Base-by-base conservation (phyloP, 1,284 basidiomycete genomes). In the Apiotrichum siamense region DNA sequence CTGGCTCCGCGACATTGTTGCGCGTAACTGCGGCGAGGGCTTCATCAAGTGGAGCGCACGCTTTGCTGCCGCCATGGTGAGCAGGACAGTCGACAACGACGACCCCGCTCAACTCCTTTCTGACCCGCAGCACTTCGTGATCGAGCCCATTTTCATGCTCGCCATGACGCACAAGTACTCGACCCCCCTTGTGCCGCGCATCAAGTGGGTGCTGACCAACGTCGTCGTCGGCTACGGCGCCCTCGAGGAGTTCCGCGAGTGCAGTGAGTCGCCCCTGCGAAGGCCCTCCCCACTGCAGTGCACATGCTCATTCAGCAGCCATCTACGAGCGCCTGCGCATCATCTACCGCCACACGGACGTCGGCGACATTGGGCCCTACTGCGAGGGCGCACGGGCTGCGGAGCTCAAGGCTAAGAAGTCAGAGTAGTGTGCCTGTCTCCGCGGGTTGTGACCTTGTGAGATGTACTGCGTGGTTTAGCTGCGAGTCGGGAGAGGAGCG, bases 241-340 rank as follows among this genome's bases (percentile, higher is more conserved):
- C 1, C 54, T 69, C n/a, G 62, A 62, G 43, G 62, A 66, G 35
- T 63, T 63, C 48, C 52, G 52, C 44, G 63, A 67, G 45, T 66
- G 63, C 42, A 54, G 69, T 71, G 47, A 52, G 67, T 50, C 31
- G 10, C 3, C n/a, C n/a, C 25, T 13, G 17, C 11, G 32, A 17
- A 13, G 5, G 25, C 4, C 25, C 21, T 26, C 37, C 21, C 3
- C 9, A 23, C 17, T 25, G 17, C 23, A 13, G 36, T 35, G 31
- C 9, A 41, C 39, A 15, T n/a, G 13, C 25, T 20, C 15, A 26
- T 20, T 21, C 41, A n/a, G 3, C 52, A 67, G 64, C 65, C 38
- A 52, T 63, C 39, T 63, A 64, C 52, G 66, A 68, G 49, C 53
- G 60, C 17, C 38, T 63, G 7, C 36, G 63, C 10, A 50, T 57